A percentile compares a stretch with the other conserved stretches of the same genome.
Evolutionary conservation across 768 basidiomycete genomes (phyloP).

Genomic region (Boletus subcaerulescens): DNA sequence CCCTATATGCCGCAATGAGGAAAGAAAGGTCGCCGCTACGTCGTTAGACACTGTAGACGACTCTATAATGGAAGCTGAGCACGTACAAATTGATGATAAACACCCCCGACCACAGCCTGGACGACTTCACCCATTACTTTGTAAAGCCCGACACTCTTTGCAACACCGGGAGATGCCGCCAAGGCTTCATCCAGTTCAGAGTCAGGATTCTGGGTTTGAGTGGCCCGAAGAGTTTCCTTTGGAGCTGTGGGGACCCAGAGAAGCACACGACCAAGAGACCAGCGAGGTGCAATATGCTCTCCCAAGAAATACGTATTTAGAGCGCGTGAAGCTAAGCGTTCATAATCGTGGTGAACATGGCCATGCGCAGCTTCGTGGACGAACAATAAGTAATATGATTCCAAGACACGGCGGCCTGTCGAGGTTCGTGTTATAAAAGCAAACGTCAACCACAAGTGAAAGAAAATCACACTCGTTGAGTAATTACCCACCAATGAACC

Average conservation of each 20-base stretch:
- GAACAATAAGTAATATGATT: slow-evolving; percentile 73
- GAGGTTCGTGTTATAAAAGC: background rate
- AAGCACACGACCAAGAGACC: slow-evolving; percentile 71
- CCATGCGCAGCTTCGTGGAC: slow-evolving; percentile 53
- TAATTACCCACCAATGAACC: slow-evolving; percentile 58
- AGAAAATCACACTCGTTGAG: background rate
- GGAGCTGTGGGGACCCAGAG: slow-evolving; percentile 68
- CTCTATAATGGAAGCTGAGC: slow-evolving; percentile 22
- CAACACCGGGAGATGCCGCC: slow-evolving; percentile 33
- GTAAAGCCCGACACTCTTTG: slow-evolving; percentile 61
- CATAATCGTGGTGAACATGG: slow-evolving; percentile 50
- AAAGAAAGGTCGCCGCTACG: slow-evolving; percentile 5
- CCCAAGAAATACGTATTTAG: slow-evolving; percentile 72
- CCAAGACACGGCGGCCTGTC: slow-evolving; percentile 72
- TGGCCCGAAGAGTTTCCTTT: slow-evolving; percentile 31
- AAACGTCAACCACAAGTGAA: background rate
- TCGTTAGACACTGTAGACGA: background rate
- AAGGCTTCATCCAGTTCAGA: slow-evolving; percentile 29
- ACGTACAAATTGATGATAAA: slow-evolving; percentile 79
- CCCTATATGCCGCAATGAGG: slow-evolving; percentile 15
- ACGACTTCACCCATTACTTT: slow-evolving; percentile 79
- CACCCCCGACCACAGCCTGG: slow-evolving; percentile 70
- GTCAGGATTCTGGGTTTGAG: slow-evolving; percentile 16
- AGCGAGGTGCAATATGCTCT: slow-evolving; percentile 68
- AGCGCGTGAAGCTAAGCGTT: slow-evolving; percentile 52